These are phyloP conservation scores for Diaporthe batatas DNA, from an alignment of 2,329 filamentous ascomycete genomes.

Conservation along the genomic window DNA sequence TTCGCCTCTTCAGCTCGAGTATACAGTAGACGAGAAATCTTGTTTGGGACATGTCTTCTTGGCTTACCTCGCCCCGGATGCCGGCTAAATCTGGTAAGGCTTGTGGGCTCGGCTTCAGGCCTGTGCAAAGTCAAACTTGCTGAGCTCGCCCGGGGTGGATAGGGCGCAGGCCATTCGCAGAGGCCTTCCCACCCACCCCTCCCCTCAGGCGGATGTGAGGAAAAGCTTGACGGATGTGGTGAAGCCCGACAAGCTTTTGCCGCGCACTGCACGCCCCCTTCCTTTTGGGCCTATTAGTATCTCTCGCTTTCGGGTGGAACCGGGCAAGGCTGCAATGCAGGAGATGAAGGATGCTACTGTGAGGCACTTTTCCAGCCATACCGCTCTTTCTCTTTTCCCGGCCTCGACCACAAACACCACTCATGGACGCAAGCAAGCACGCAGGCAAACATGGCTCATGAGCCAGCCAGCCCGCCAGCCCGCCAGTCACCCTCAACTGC, in stretches of 20 bases:
- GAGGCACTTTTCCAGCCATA: not conserved
- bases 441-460: not conserved
- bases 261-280: not conserved
- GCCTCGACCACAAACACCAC: not conserved
- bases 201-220: not conserved
- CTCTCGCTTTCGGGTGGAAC: not conserved
- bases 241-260: constrained; percentile 23
- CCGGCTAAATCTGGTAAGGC: constrained; percentile 30
- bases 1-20: not conserved
- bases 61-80: constrained; percentile 6
- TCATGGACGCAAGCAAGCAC: not conserved
- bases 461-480: not conserved
- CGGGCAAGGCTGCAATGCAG: constrained; percentile 1
- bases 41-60: constrained; percentile 13
- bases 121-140: not conserved
- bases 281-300: not conserved
- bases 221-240: constrained; percentile 9
- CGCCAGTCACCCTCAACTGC: constrained; percentile 13
- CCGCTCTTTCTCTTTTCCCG: constrained; percentile 13
- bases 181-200: not conserved
- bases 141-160: not conserved
- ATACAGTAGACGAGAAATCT: constrained; percentile 10
- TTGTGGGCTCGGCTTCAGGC: not conserved
- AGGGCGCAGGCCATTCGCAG: not conserved
- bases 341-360: not conserved